Conservation (phyloP, 164 flowering plant genomes). For the Echeveria elegans region DNA sequence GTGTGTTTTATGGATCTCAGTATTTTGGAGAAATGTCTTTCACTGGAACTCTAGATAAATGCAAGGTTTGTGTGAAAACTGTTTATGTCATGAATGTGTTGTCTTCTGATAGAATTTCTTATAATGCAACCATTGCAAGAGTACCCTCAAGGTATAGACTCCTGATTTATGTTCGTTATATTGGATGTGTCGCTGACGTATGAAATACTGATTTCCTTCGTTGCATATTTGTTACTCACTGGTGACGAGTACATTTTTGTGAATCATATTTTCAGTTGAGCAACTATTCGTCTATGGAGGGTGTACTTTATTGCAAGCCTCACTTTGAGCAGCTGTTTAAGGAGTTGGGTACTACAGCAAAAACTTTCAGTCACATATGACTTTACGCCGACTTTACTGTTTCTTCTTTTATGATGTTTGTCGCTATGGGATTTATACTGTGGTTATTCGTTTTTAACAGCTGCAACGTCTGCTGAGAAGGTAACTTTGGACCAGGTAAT, state of each 20-base stretch:
- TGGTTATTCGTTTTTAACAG: too few species aligned
- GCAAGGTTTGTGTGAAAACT: constrained; percentile 90
- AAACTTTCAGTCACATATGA: too few species aligned
- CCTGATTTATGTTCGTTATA: too few species aligned
- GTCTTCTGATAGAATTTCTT: constrained; percentile 79
- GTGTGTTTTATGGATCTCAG: background rate
- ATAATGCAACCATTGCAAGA: constrained; percentile 89
- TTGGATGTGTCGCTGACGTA: too few species aligned
- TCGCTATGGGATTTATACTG: too few species aligned
- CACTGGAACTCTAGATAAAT: constrained; percentile 80
- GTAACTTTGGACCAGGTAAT: constrained; percentile 58
- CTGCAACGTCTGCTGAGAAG: constrained; percentile 81
- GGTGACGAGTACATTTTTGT: too few species aligned
- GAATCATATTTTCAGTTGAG: constrained; percentile 55
- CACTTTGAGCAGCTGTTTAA: constrained; percentile 90
- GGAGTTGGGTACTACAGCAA: constrained; percentile 88
- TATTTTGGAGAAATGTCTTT: constrained; percentile 51
- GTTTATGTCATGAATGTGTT: constrained; percentile 85
- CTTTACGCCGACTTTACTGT: too few species aligned
- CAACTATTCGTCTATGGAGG: constrained; percentile 91
- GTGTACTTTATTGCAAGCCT: constrained; percentile 83
- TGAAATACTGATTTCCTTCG: too few species aligned
- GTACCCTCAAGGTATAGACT: too few species aligned
- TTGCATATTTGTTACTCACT: too few species aligned
- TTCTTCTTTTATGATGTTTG: too few species aligned